phyloP scores from a whole-genome alignment of 805 yeast genomes.

The Candida pseudoglaebosa region DNA sequence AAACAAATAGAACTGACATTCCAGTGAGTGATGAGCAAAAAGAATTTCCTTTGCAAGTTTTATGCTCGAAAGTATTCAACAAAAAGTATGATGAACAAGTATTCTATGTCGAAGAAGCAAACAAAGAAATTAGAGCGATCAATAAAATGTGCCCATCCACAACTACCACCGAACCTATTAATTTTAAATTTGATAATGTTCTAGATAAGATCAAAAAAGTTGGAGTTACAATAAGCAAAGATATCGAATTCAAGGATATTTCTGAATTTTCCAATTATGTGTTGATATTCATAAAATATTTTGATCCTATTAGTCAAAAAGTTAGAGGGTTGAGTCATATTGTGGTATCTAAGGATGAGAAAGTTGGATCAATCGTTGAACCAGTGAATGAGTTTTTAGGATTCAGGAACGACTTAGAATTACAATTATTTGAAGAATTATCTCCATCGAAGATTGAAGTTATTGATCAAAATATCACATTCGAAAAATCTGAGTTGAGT shows the following conservation, averaged over 20 bases:
- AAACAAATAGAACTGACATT: constrained; percentile 60
- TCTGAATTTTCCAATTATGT: constrained; percentile 18
- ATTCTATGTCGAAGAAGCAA: constrained; percentile 62
- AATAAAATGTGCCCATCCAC: constrained; percentile 15
- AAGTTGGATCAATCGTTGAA: constrained; percentile 37
- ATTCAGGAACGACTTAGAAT: constrained; percentile 26
- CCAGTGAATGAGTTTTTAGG: constrained; percentile 40
- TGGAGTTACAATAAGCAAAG: constrained; percentile 6
- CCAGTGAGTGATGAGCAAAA: constrained; percentile 23
- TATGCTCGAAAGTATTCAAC: constrained; percentile 44
- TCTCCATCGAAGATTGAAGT: constrained; percentile 49
- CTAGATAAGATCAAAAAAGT: constrained; percentile 14
- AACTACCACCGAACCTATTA: constrained; percentile 15
- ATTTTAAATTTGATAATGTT: constrained; percentile 21
- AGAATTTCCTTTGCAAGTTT: constrained; percentile 46
- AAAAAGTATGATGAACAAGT: constrained; percentile 48
- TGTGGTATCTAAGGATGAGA: constrained; percentile 46
- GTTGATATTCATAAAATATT: constrained; percentile 55
- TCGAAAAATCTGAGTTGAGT: constrained; percentile 54
- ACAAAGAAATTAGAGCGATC: constrained; percentile 34
- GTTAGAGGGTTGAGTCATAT: constrained; percentile 66
- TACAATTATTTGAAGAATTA: constrained; percentile 57
- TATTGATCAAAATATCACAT: constrained; percentile 37
- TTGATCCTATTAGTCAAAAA: constrained; percentile 52
- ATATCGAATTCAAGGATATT: constrained; percentile 12